phyloP scores from a whole-genome alignment of 345 rosid genomes.

The Salix koriyanagi region DNA sequence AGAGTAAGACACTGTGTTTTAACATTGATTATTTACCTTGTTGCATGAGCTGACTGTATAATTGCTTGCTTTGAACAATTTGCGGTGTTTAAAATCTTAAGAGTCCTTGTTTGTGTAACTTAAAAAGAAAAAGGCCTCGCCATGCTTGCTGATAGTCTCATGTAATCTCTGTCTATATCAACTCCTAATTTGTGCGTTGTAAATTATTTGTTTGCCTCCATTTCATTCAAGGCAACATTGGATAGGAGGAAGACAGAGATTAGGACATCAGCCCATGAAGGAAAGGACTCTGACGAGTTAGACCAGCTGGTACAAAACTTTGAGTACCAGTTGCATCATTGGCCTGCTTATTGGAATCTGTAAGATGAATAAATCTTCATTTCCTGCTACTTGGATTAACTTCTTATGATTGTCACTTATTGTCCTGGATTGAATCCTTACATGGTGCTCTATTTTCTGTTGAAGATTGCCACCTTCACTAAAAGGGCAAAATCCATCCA shows the following conservation, averaged over 20 bases:
- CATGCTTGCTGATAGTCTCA: background rate
- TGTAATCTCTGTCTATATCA: background rate
- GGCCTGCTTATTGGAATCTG: conserved; percentile 55
- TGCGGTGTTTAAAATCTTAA: background rate
- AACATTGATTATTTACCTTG: background rate
- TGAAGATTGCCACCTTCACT: conserved; percentile 43
- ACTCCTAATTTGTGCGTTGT: conserved; percentile 1
- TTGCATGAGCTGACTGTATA: background rate
- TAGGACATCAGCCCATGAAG: conserved; percentile 30
- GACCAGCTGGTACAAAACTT: conserved; percentile 31
- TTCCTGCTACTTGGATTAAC: background rate
- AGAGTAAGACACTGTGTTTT: background rate
- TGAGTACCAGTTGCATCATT: conserved; percentile 37
- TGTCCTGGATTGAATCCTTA: conserved; percentile 4
- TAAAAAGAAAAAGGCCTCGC: background rate
- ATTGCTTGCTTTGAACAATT: background rate
- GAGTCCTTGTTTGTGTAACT: background rate
- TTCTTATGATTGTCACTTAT: background rate
- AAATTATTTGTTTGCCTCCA: background rate
- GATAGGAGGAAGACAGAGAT: conserved; percentile 40
- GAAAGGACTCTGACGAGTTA: conserved; percentile 23
- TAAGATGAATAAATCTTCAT: conserved; percentile 27
- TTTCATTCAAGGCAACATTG: conserved; percentile 30
- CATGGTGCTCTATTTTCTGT: conserved; percentile 4
- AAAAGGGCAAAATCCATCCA: conserved; percentile 31